phyloP scores from a whole-genome alignment of 2,329 filamentous ascomycete genomes.

The Penicillium sp. region DNA sequence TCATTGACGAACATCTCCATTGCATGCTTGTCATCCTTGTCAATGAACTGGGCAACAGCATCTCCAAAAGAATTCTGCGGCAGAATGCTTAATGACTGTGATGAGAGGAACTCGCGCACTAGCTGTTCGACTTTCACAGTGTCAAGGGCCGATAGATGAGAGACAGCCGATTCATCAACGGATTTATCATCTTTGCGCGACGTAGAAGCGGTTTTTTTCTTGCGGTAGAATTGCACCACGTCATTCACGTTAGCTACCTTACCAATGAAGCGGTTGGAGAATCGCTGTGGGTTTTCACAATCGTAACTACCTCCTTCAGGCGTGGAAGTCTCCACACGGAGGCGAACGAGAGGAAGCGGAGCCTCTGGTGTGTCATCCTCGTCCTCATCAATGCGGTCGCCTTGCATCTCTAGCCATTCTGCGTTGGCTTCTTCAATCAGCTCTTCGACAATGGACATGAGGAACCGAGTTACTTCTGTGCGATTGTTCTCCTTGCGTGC shows the following conservation, averaged over 20 bases:
- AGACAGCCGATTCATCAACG: conserved; percentile 64
- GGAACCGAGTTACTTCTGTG: conserved; percentile 71
- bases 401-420: conserved; percentile 79
- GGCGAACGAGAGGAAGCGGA: conserved; percentile 79
- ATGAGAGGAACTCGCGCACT: conserved; percentile 80
- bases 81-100: conserved; percentile 87
- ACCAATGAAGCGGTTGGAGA: conserved; percentile 88
- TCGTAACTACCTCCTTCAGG: conserved; percentile 84
- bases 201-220: conserved; percentile 63
- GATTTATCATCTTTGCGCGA: conserved; percentile 54
- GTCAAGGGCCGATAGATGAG: conserved; percentile 63
- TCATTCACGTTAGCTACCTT: conserved; percentile 92
- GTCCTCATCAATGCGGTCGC: conserved; percentile 52
- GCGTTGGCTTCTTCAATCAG: conserved; percentile 81
- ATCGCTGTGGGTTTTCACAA: conserved; percentile 91
- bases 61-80: conserved; percentile 92
- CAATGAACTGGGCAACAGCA: conserved; percentile 87
- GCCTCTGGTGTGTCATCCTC: conserved; percentile 57
- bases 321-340: conserved; percentile 87
- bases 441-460: conserved; percentile 77
- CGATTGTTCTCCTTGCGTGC: conserved; percentile 82
- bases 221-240: conserved; percentile 88
- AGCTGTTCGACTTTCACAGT: conserved; percentile 84
- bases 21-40: conserved; percentile 91
- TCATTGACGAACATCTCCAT: conserved; percentile 79